Percentiles rank a stretch among this genome's conserved stretches.
Conservation (phyloP, 768 basidiomycete genomes). For the Podaxis sp. region DNA sequence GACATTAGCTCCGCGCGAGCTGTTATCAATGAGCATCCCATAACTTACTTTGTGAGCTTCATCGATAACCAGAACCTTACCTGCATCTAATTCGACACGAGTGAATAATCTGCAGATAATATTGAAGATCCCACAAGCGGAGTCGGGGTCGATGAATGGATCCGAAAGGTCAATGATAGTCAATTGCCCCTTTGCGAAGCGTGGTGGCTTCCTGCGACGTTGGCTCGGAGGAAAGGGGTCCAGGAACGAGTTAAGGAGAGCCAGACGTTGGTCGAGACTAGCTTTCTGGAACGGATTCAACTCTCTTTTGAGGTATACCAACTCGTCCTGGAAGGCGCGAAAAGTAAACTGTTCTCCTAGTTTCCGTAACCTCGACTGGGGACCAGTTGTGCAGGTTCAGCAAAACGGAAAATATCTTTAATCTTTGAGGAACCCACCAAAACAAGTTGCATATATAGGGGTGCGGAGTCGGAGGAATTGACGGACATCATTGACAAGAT, state of each 20-base stretch:
- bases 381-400: not conserved
- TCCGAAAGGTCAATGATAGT: conserved; percentile 73
- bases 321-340: conserved; percentile 41
- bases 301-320: conserved; percentile 44
- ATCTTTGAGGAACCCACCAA: conserved; percentile 42
- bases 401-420: not conserved
- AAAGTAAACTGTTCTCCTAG: conserved; percentile 62
- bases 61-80: conserved; percentile 70
- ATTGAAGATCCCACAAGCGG: conserved; percentile 71
- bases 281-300: conserved; percentile 55
- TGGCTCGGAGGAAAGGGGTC: conserved; percentile 22
- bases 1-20: not conserved
- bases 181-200: conserved; percentile 56
- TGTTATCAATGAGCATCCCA: not conserved
- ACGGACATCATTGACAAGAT: conserved; percentile 77
- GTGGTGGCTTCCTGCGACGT: conserved; percentile 17
- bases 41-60: conserved; percentile 68
- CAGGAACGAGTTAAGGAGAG: conserved; percentile 57
- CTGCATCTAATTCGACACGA: conserved; percentile 55
- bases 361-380: conserved; percentile 58
- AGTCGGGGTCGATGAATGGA: conserved; percentile 64
- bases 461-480: conserved; percentile 56
- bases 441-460: conserved; percentile 68
- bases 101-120: conserved; percentile 66
- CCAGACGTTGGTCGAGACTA: conserved; percentile 62